These are phyloP conservation scores for Amniculicola lignicola DNA, from an alignment of 495 filamentous ascomycete genomes.

Conservation along the genomic window DNA sequence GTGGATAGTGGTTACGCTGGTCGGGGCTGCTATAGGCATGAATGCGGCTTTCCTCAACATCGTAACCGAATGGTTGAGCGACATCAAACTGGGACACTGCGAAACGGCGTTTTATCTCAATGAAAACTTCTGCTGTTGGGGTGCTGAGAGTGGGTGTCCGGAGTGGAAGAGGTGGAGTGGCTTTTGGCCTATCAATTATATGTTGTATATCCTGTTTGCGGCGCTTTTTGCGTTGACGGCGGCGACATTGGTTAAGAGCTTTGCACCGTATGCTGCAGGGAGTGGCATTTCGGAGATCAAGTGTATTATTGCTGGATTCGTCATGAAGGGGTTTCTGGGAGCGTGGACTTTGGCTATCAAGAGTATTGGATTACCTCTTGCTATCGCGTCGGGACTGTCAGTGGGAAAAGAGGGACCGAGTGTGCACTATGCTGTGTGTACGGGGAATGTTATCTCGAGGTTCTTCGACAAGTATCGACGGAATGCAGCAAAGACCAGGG, in stretches of 20 bases:
- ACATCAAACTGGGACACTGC: conserved; percentile 93
- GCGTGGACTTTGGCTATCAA: conserved; percentile 93
- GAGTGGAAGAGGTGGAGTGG: conserved; percentile 91
- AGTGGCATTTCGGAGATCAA: conserved; percentile 99
- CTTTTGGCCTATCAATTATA: conserved; percentile 74
- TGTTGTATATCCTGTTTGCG: conserved; percentile 85
- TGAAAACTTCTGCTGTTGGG: conserved; percentile 98
- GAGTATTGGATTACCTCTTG: conserved; percentile 82
- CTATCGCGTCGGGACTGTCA: conserved; percentile 91
- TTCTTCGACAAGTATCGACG: conserved; percentile 90
- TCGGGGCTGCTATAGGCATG: conserved; percentile 86
- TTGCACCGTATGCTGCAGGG: conserved; percentile 94
- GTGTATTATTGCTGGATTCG: conserved; percentile 98
- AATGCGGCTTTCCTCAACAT: conserved; percentile 96
- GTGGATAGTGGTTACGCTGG: conserved; percentile 95
- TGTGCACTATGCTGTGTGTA: conserved; percentile 97
- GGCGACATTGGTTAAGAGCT: conserved; percentile 83
- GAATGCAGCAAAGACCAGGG: conserved; percentile 91
- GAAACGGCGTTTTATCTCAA: conserved; percentile 95
- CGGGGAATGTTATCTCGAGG: conserved; percentile 92
- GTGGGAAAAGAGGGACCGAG: conserved; percentile 97
- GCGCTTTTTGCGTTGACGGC: conserved; percentile 79
- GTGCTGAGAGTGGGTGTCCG: conserved; percentile 81
- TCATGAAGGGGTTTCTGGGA: conserved; percentile 98
- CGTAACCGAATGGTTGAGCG: conserved; percentile 92